Conservation (phyloP, 176 grass and related monocot genomes). For the Raddia guianensis region DNA sequence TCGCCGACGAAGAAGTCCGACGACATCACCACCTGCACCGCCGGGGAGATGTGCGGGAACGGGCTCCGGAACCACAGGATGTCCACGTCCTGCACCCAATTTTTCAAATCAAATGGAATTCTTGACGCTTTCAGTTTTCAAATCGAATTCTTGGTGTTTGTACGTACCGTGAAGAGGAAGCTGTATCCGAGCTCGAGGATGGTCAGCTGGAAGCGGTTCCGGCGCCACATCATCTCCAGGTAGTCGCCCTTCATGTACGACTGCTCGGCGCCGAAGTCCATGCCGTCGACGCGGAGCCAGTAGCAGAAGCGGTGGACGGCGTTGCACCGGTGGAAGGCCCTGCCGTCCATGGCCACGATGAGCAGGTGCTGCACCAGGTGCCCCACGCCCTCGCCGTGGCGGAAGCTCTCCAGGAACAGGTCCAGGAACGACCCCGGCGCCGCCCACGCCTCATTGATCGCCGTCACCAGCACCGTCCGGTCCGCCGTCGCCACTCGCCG, state of each 20-base stretch:
- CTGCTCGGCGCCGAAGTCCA: constrained; percentile 68
- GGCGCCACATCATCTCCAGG: constrained; percentile 82
- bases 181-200: constrained; percentile 73
- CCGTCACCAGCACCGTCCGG: constrained; percentile 67
- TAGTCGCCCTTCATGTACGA: constrained; percentile 76
- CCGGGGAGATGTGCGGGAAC: constrained; percentile 40
- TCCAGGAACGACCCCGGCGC: constrained; percentile 65
- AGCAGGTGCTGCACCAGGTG: constrained; percentile 61
- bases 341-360: constrained; percentile 62
- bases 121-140: neutral
- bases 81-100: constrained; percentile 62
- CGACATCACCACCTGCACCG: constrained; percentile 60
- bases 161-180: constrained; percentile 73
- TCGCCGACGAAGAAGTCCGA: constrained; percentile 66
- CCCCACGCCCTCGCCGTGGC: constrained; percentile 42
- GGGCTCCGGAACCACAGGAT: constrained; percentile 79
- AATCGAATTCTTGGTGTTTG: neutral
- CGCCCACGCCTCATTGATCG: constrained; percentile 76
- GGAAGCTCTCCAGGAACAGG: constrained; percentile 80
- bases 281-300: constrained; percentile 44
- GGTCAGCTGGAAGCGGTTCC: constrained; percentile 59
- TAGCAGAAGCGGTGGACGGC: constrained; percentile 68
- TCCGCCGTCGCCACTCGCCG: constrained; percentile 50
- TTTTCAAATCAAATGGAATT: neutral
- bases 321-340: constrained; percentile 51